Base-by-base conservation (phyloP, 495 filamentous ascomycete species). In the Collariella sp. region DNA sequence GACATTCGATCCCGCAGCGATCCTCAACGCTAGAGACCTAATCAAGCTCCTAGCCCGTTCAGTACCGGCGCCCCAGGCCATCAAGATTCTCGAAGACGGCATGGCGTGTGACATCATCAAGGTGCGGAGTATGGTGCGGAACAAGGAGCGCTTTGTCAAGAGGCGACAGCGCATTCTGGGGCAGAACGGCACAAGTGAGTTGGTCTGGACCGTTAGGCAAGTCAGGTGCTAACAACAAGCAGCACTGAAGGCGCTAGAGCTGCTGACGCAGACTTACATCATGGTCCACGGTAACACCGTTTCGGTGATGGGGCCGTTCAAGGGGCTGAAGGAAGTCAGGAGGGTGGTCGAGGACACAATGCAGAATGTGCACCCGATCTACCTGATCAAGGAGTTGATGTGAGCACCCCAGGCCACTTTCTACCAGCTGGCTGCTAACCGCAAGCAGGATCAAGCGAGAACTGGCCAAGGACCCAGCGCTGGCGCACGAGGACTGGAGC, bases 261-360 rank as follows among this genome's bases (percentile, higher is more conserved):
- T 99, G n/a, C 80, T 99, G 38, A 97, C 93, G 11, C 76, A 83
- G 61, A 91, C 85, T 54, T 99, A 96, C 68, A 88, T 99, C 56
- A 79, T 96, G 42, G 93, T 99, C 1, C 93, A 99, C 72, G 93
- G 93, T 60, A 97, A 96, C 73, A 97, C 93, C 0, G 93, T 99
- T 24, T 78, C 82, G 20, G 86, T 81, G 5, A 96, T 98, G 86
- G 94, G 94, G 0, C 79, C 80, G 0, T 96, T 83, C 72, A 94
- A 95, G 69, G 89, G 90, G 13, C 70, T 99, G 40, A 97, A 97
- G 70, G 90, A 96, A 65, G 83, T 96, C 11, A 84, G 94, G 46
- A 76, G 89, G 16, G 83, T 97, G 7, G 79, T 99, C 5, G 84
- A 95, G 67, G 93, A 96, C 68, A 95, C 89, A 71, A 97, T 99